Evolutionary conservation across 768 basidiomycete genomes (phyloP).

Genomic region (Auricularia heimuer): DNA sequence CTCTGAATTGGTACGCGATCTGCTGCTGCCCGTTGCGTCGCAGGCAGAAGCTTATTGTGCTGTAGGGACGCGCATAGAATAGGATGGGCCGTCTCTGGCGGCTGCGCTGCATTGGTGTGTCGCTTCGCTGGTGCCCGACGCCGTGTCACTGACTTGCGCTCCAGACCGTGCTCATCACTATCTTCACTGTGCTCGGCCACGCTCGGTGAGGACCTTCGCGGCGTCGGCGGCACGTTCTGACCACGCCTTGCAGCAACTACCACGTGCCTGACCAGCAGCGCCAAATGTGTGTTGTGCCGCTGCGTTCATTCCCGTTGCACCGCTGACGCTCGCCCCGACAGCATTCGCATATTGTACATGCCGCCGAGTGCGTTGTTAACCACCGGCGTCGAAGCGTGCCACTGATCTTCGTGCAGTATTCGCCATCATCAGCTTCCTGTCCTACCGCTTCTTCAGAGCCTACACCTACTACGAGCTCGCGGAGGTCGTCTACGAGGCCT

Average conservation of each 20-base stretch:
- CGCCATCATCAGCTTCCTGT: slow-evolving; percentile 75
- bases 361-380: slow-evolving; percentile 31
- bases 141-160: background rate
- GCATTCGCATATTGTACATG: slow-evolving; percentile 72
- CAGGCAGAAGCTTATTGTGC: background rate
- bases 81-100: background rate
- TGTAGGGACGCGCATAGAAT: background rate
- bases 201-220: background rate
- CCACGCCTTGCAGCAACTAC: slow-evolving; percentile 37
- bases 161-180: background rate
- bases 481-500: slow-evolving; percentile 45
- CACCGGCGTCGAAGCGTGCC: background rate
- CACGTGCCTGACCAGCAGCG: slow-evolving; percentile 63
- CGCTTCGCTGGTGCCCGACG: background rate
- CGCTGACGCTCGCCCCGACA: slow-evolving; percentile 1
- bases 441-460: slow-evolving; percentile 72
- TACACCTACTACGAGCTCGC: slow-evolving; percentile 57
- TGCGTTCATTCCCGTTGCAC: background rate
- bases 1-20: background rate
- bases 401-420: slow-evolving; percentile 32
- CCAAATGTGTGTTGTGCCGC: slow-evolving; percentile 49
- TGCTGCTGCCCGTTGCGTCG: background rate
- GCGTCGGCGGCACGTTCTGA: background rate
- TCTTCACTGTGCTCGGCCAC: background rate
- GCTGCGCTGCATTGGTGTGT: background rate